phyloP scores from a whole-genome alignment of 345 rosid species.

The Triadica sebifera region DNA sequence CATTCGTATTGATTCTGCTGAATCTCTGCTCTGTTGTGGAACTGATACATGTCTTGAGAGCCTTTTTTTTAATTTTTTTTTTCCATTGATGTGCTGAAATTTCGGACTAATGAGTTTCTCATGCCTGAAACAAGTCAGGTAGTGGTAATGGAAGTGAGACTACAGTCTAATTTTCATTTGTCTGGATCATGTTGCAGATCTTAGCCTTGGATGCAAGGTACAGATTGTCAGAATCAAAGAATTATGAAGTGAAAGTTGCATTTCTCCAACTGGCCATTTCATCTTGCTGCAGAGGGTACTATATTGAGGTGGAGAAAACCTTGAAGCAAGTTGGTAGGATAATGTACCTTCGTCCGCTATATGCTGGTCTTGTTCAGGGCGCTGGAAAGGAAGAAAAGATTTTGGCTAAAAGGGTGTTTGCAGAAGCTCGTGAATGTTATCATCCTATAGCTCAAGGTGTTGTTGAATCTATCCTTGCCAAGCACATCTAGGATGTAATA shows the following conservation, averaged over 20 bases:
- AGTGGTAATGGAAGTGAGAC: background rate
- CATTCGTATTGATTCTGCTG: background rate
- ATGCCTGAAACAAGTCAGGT: background rate
- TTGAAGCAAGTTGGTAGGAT: slow-evolving; percentile 86
- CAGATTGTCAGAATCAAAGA: slow-evolving; percentile 73
- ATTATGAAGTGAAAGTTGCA: slow-evolving; percentile 80
- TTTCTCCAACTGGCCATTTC: slow-evolving; percentile 70
- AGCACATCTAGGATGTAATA: slow-evolving; percentile 44
- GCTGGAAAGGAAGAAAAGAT: slow-evolving; percentile 70
- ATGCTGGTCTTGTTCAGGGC: slow-evolving; percentile 61
- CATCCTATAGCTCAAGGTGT: slow-evolving; percentile 94
- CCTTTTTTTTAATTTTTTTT: no score
- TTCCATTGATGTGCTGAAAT: background rate
- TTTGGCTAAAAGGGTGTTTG: slow-evolving; percentile 69
- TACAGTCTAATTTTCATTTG: background rate
- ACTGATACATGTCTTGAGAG: background rate
- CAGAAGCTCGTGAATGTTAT: slow-evolving; percentile 71
- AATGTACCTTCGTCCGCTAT: slow-evolving; percentile 87
- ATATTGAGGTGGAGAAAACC: slow-evolving; percentile 69
- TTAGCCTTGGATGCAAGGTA: slow-evolving; percentile 73
- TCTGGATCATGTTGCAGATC: slow-evolving; percentile 39
- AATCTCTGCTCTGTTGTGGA: background rate
- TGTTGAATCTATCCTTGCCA: slow-evolving; percentile 72
- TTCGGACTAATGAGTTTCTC: background rate
- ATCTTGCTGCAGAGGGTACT: slow-evolving; percentile 58